phyloP scores from a whole-genome alignment of 2,329 filamentous ascomycete species.

The Fusarium euwallaceae region DNA sequence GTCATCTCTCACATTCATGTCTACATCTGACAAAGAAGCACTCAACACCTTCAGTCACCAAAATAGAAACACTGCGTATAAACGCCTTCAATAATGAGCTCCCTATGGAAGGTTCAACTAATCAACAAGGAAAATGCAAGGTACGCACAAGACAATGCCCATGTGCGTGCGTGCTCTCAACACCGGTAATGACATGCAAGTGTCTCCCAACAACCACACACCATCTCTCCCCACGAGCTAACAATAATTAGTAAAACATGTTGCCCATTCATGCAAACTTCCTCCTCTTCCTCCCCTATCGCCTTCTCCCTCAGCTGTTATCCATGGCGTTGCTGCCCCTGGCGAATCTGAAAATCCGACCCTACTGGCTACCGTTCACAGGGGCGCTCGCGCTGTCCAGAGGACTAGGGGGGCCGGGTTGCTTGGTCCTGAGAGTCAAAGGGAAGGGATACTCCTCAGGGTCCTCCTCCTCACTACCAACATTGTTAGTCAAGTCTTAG shows the following conservation, averaged over 20 bases:
- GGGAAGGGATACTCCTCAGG: constrained; percentile 77
- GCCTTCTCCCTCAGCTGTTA: not conserved
- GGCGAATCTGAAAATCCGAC: constrained; percentile 8
- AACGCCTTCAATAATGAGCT: constrained; percentile 26
- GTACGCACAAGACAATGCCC: constrained; percentile 37
- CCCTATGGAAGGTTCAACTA: constrained; percentile 26
- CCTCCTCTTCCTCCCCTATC: constrained; percentile 21
- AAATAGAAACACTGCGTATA: not conserved
- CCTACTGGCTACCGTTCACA: constrained; percentile 44
- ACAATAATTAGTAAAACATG: constrained; percentile 37
- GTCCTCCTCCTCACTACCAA: constrained; percentile 87
- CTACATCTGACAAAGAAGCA: not conserved
- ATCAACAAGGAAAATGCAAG: constrained; percentile 35
- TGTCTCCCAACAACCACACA: constrained; percentile 20
- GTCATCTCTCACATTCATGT: not conserved
- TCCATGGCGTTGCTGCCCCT: not conserved
- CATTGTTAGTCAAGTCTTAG: constrained; percentile 31
- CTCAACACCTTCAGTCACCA: not conserved
- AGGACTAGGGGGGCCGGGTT: constrained; percentile 49
- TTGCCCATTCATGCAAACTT: constrained; percentile 21
- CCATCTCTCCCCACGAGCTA: constrained; percentile 6
- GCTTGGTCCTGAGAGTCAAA: constrained; percentile 68
- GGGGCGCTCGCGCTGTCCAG: constrained; percentile 37
- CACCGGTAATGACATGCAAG: constrained; percentile 41
- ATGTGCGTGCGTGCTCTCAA: constrained; percentile 29